A percentile compares a stretch with the other conserved stretches of the same genome.
phyloP scores from a whole-genome alignment of 768 basidiomycete genomes.

The Hemileccinum rubropunctum region DNA sequence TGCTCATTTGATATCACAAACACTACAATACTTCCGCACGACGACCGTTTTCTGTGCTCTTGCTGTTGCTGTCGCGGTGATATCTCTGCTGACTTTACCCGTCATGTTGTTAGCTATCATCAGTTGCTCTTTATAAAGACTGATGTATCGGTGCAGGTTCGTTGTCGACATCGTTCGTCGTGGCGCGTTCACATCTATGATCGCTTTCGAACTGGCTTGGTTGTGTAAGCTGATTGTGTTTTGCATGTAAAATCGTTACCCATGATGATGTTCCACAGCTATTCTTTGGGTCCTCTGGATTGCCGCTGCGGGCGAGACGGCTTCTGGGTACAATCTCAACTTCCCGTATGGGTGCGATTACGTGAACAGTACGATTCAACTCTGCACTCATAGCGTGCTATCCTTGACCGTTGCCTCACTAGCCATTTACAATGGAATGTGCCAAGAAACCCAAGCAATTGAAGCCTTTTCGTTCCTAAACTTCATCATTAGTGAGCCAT shows the following conservation, averaged over 20 bases:
- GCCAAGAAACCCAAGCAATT: conserved; percentile 31
- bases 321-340: neutral
- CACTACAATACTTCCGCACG: neutral
- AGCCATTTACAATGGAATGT: conserved; percentile 18
- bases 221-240: conserved; percentile 28
- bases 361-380: conserved; percentile 2
- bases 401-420: neutral
- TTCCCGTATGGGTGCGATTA: conserved; percentile 14
- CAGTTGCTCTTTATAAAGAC: neutral
- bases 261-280: conserved; percentile 16
- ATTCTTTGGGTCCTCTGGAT: conserved; percentile 41
- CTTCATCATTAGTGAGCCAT: conserved; percentile 33
- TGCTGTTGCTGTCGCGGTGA: conserved; percentile 24
- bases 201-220: conserved; percentile 37
- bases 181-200: conserved; percentile 39
- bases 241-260: neutral
- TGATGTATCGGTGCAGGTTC: conserved; percentile 25
- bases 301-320: conserved; percentile 32
- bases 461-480: conserved; percentile 37
- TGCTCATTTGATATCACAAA: conserved; percentile 26
- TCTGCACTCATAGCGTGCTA: neutral
- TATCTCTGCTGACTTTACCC: conserved; percentile 31
- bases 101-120: conserved; percentile 21
- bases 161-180: conserved; percentile 33
- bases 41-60: conserved; percentile 27